Evolutionary conservation across 371 early-diverging fungal species (phyloP), one percentile per base, ranked within the genome.

Genomic region (Zancudomyces culisetae): DNA sequence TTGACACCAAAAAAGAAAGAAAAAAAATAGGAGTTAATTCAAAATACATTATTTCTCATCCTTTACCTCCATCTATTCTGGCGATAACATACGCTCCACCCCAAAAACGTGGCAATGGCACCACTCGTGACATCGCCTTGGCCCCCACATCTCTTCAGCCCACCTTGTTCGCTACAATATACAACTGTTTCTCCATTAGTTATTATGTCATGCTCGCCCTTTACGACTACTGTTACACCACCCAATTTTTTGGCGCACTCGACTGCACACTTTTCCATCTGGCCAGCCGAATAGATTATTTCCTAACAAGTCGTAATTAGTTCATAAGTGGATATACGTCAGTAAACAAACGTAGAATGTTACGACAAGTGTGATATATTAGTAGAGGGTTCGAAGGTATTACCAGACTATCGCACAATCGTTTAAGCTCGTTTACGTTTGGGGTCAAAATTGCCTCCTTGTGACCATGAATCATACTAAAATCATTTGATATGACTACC

Each of bases 71-170:
- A 82, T 19, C 69, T 60, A 21, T 69, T 66, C 28, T 70, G 70
- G 43, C 78, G 64, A 55, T 82, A 82, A 3, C 63, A 67, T 27
- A 74, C 70, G 19, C 79, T 79, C 93, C 93, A 96, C 0, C 86
- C 86, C 40, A 93, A 49, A 45, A 93, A 91, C 12, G 93, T 74
- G 2, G 85, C 88, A 24, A 92, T 57, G 10, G 80, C 60, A 1
- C 99, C 99, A 18, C 85, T 71, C 22, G 98, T 70, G n/a, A 98
- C 70, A 66, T 98, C 99, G 15, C 99, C 99, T 64, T 95, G 98
- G 4, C 99, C 98, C 15, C 98, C 97, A 60, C 90, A 89, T n/a
- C 99, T 73, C 54, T 92, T 82, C 27, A 81, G 64, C 1, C 87
- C 82, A 19, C 87, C 58, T 20, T 68, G 60, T 21, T 63, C 71